Percentiles rank a stretch among this genome's conserved stretches.
These are phyloP conservation scores for Coemansia asiatica DNA, from an alignment of 192 early-diverging fungal genomes.

Conservation along the genomic window DNA sequence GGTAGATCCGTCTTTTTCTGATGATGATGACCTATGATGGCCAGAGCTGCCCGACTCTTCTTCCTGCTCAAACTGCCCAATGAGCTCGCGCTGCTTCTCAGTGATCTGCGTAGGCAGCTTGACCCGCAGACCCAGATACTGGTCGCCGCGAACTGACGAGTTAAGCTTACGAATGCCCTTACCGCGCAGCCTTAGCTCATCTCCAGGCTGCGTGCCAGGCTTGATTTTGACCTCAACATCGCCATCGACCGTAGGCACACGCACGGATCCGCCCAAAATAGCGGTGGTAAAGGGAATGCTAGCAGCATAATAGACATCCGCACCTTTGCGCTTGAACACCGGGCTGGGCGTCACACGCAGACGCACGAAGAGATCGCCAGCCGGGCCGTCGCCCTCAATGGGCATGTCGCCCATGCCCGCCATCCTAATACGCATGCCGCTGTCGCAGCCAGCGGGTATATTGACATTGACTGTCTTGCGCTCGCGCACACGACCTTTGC, in stretches of 20 bases:
- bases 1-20: not conserved
- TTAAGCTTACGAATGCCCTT: conserved; percentile 73
- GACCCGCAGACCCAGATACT: conserved; percentile 86
- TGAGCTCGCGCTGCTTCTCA: conserved; percentile 57
- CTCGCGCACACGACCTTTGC: conserved; percentile 77
- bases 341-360: conserved; percentile 70
- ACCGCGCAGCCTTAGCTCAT: conserved; percentile 71
- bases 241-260: conserved; percentile 92
- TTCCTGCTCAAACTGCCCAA: conserved; percentile 64
- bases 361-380: conserved; percentile 85
- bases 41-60: conserved; percentile 20
- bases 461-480: conserved; percentile 70
- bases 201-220: conserved; percentile 87
- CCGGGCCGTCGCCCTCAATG: conserved; percentile 63
- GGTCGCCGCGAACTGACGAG: conserved; percentile 72
- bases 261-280: conserved; percentile 80
- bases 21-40: no score
- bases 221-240: conserved; percentile 90
- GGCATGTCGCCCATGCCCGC: conserved; percentile 82
- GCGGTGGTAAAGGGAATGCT: conserved; percentile 83
- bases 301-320: conserved; percentile 73
- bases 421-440: conserved; percentile 77
- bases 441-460: conserved; percentile 85
- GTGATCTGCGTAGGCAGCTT: conserved; percentile 66
- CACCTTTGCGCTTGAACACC: conserved; percentile 81